phyloP scores from a whole-genome alignment of 306 rosid species.

The Dalbergia cultrata region DNA sequence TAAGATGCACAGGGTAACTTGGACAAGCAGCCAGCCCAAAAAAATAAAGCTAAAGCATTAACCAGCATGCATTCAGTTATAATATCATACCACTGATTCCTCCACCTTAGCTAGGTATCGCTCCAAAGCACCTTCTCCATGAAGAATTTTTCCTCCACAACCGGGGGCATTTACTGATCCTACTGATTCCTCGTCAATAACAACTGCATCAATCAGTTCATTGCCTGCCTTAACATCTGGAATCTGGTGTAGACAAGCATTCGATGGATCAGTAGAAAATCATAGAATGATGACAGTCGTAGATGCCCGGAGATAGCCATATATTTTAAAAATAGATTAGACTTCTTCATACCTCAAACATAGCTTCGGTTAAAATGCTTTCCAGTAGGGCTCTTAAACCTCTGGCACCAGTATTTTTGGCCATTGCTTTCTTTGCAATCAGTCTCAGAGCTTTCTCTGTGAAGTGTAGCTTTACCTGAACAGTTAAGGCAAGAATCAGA shows the following conservation, averaged over 20 bases:
- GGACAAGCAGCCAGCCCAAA: neutral
- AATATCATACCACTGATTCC: constrained; percentile 63
- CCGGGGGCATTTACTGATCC: constrained; percentile 63
- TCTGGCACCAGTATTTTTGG: constrained; percentile 90
- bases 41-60: neutral
- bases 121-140: constrained; percentile 76
- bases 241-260: constrained; percentile 62
- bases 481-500: constrained; percentile 34
- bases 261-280: constrained; percentile 21
- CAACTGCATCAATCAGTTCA: constrained; percentile 79
- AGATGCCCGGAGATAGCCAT: constrained; percentile 10
- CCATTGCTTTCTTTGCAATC: constrained; percentile 83
- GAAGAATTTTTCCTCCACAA: constrained; percentile 78
- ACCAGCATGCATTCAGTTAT: constrained; percentile 13
- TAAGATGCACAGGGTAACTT: neutral
- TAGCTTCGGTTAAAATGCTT: constrained; percentile 81
- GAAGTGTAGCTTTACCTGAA: constrained; percentile 84
- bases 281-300: neutral
- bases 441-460: constrained; percentile 75
- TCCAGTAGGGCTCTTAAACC: constrained; percentile 86
- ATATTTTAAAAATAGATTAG: constrained; percentile 7
- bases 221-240: constrained; percentile 77
- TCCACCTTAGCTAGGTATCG: constrained; percentile 62
- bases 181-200: constrained; percentile 78
- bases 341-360: constrained; percentile 72